phyloP scores from a whole-genome alignment of 345 rosid genomes.

The Passiflora organensis region DNA sequence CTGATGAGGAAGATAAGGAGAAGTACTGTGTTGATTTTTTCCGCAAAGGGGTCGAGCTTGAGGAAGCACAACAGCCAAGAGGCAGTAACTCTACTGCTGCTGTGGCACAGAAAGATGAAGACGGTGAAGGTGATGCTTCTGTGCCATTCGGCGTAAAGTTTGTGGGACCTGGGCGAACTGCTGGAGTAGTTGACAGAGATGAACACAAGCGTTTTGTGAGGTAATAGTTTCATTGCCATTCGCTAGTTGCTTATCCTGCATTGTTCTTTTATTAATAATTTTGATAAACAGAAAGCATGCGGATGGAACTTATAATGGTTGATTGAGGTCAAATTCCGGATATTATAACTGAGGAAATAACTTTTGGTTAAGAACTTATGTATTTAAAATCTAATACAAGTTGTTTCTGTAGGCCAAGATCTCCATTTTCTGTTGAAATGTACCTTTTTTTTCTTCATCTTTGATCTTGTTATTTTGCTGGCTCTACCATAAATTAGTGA shows the following conservation, averaged over 20 bases:
- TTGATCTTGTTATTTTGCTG: no score
- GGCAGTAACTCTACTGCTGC: slow-evolving; percentile 18
- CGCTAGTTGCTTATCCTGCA: background rate
- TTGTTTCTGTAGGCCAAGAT: no score
- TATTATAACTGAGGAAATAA: no score
- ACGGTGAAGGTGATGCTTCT: slow-evolving; percentile 34
- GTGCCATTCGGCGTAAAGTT: slow-evolving; percentile 38
- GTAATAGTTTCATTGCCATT: slow-evolving; percentile 24
- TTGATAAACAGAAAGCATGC: background rate
- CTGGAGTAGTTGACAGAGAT: slow-evolving; percentile 47
- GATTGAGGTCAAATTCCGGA: no score
- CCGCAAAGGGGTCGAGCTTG: slow-evolving; percentile 54
- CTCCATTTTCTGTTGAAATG: no score
- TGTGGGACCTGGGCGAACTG: slow-evolving; percentile 54
- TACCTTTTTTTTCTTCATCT: no score
- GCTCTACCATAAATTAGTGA: no score
- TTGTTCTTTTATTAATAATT: no score
- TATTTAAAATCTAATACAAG: no score
- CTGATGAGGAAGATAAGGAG: slow-evolving; percentile 85
- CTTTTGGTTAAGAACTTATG: no score
- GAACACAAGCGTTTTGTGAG: slow-evolving; percentile 85
- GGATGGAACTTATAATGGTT: background rate
- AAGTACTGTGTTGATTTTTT: slow-evolving; percentile 90
- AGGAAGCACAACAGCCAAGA: slow-evolving; percentile 28
- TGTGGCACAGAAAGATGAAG: slow-evolving; percentile 30